Conservation (phyloP, 169 alveolate species). For the Plasmodium billcollinsi region DNA sequence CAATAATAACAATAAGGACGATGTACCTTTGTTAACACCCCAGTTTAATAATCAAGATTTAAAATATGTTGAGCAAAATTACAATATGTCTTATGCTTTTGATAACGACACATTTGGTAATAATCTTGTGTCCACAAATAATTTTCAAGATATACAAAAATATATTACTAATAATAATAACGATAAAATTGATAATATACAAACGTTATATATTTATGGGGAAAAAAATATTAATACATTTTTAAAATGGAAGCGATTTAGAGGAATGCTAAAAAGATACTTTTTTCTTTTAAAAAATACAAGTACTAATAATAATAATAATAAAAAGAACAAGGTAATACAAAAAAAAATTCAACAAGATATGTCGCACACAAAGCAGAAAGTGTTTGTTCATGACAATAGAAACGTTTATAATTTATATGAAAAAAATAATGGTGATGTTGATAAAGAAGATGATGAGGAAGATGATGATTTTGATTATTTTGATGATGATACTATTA, state of each 20-base stretch:
- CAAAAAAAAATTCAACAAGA: background rate
- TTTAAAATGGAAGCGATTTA: slow-evolving; percentile 54
- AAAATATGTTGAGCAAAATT: background rate
- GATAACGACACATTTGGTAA: slow-evolving; percentile 2
- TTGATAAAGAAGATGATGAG: no score
- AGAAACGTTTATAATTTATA: background rate
- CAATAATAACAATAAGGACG: background rate
- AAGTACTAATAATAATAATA: background rate
- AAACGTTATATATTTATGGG: slow-evolving; percentile 71
- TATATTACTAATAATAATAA: slow-evolving; percentile 10
- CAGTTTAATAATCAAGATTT: background rate
- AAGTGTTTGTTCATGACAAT: background rate
- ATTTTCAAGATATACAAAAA: slow-evolving; percentile 24
- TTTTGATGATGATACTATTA: no score
- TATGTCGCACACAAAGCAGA: background rate
- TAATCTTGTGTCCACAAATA: slow-evolving; percentile 9
- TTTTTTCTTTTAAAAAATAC: slow-evolving; percentile 26
- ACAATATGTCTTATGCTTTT: background rate
- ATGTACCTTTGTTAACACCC: background rate
- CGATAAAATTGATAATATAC: slow-evolving; percentile 23
- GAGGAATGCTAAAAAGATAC: slow-evolving; percentile 43
- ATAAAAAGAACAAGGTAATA: slow-evolving; percentile 2
- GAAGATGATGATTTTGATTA: no score
- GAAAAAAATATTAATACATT: slow-evolving; percentile 57
- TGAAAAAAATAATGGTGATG: background rate